Evolutionary conservation across 352 stramenopile species (phyloP).

Genomic region (Globisporangium cylindrosporum): DNA sequence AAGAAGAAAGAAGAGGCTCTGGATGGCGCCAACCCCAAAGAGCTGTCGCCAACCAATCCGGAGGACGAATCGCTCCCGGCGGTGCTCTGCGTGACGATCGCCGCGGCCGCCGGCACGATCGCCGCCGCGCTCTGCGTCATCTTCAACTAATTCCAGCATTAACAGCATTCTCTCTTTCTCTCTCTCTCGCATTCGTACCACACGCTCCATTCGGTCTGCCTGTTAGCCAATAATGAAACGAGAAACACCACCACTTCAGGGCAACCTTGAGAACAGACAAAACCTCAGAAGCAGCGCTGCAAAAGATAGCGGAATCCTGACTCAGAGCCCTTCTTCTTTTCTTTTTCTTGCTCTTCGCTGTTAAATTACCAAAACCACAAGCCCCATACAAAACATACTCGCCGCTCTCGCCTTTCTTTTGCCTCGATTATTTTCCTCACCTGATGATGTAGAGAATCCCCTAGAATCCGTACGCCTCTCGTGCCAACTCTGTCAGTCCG

Average conservation of each 20-base stretch:
- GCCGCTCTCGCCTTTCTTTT: not conserved
- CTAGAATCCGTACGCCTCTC: constrained; percentile 57
- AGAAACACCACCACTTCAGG: not conserved
- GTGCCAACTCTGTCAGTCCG: constrained; percentile 30
- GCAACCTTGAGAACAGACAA: not conserved
- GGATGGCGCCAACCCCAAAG: constrained; percentile 6
- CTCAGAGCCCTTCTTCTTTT: not conserved
- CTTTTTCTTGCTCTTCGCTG: not conserved
- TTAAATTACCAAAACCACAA: constrained; percentile 4
- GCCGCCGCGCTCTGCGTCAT: constrained; percentile 60
- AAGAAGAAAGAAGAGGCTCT: constrained; percentile 12
- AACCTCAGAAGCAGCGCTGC: not conserved
- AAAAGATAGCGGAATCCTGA: not conserved
- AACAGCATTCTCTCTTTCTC: not conserved
- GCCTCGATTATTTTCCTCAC: not conserved
- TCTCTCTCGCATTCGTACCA: not conserved
- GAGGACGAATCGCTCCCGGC: constrained; percentile 37
- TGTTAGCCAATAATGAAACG: not conserved
- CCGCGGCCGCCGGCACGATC: constrained; percentile 50
- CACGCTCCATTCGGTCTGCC: not conserved
- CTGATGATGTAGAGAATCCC: too few species aligned
- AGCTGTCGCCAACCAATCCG: not conserved
- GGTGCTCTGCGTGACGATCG: constrained; percentile 49
- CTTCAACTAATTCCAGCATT: constrained; percentile 33
- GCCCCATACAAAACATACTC: not conserved